Base-by-base conservation (phyloP, 192 early-diverging fungal species). In the Oehlia diaphana region DNA sequence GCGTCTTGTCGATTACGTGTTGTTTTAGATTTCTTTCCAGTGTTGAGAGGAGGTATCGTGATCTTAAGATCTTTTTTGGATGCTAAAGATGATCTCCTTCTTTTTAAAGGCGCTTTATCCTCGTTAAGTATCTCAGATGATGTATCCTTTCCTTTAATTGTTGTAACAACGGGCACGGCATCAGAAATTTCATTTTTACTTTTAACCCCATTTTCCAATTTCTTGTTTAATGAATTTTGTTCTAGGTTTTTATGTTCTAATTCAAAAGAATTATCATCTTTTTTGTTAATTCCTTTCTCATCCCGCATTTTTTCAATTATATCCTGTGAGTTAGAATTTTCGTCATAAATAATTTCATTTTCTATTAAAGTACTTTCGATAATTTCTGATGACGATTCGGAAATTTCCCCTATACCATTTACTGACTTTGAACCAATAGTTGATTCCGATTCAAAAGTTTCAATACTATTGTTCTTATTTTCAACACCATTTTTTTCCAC, bases 1-100 rank as follows among this genome's bases (percentile, higher is more conserved):
- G 80, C 68, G 50, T 80, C 39, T 26, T 76, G 76, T 33, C 63
- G 70, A 63, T 83, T 76, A 28, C 65, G 81, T 76, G 0, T 79
- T 78, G 9, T 28, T 75, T n/a, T 84, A 79, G 28, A 75, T 81
- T 66, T 74, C 47, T 35, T 66, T 31, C 10, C 63, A 47, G 63
- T n/a, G 9, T 12, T 21, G 6, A 31, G 47, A 44, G 83, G 44
- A 47, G 64, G 42, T 50, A 81, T 68, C 26, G 9, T 74, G 21
- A 79, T 79, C 23, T 26, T 71, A 1, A 79, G 50, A 14, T 79
- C 77, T 66, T 49, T 71, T 58, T 47, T 35, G 28, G n/a, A 35
- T 83, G 62, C 8, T 74, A 58, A 71, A 28, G 68, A 79, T 23
- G 68, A 71, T 79, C 62, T 79, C 12, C 68, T 44, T 10, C 61